A percentile compares a stretch with the other conserved stretches of the same genome.
These are phyloP conservation scores for Debaryomyces sp. DNA, from an alignment of 1,139 yeast genomes.

Conservation along the genomic window DNA sequence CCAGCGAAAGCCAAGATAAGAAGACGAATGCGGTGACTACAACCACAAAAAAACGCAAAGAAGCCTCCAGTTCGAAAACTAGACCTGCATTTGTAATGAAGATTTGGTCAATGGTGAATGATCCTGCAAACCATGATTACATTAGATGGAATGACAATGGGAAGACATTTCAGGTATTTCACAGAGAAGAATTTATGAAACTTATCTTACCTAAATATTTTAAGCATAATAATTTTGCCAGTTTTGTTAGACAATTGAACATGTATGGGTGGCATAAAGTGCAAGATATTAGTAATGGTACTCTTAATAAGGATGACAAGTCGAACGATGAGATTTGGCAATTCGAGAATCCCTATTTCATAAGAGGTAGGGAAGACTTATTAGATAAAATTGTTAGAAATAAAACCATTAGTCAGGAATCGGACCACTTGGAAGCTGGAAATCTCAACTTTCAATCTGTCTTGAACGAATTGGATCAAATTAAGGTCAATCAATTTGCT, in stretches of 20 bases:
- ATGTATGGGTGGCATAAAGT: slow-evolving; percentile 99
- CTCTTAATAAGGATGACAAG: slow-evolving; percentile 59
- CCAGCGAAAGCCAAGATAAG: slow-evolving; percentile 9
- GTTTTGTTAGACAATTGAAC: slow-evolving; percentile 91
- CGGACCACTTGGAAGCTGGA: slow-evolving; percentile 43
- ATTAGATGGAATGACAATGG: slow-evolving; percentile 91
- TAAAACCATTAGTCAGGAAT: slow-evolving; percentile 40
- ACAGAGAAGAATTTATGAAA: slow-evolving; percentile 86
- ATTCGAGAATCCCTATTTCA: slow-evolving; percentile 80
- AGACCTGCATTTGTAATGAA: slow-evolving; percentile 91
- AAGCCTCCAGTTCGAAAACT: slow-evolving; percentile 38
- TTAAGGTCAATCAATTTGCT: slow-evolving; percentile 76
- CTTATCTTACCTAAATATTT: slow-evolving; percentile 84
- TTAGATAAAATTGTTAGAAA: slow-evolving; percentile 68
- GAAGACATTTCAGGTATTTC: slow-evolving; percentile 77
- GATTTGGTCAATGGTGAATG: slow-evolving; percentile 95
- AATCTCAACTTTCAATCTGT: slow-evolving; percentile 55
- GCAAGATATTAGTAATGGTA: slow-evolving; percentile 72
- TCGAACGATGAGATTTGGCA: slow-evolving; percentile 58
- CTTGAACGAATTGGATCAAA: slow-evolving; percentile 71
- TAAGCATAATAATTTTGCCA: slow-evolving; percentile 91
- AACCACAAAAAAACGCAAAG: slow-evolving; percentile 32
- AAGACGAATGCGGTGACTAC: slow-evolving; percentile 8
- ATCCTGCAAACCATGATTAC: slow-evolving; percentile 63
- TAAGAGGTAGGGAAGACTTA: slow-evolving; percentile 69